Evolutionary conservation across 129 eudicot species (phyloP).

Genomic region (Ambrosia artemisiifolia): DNA sequence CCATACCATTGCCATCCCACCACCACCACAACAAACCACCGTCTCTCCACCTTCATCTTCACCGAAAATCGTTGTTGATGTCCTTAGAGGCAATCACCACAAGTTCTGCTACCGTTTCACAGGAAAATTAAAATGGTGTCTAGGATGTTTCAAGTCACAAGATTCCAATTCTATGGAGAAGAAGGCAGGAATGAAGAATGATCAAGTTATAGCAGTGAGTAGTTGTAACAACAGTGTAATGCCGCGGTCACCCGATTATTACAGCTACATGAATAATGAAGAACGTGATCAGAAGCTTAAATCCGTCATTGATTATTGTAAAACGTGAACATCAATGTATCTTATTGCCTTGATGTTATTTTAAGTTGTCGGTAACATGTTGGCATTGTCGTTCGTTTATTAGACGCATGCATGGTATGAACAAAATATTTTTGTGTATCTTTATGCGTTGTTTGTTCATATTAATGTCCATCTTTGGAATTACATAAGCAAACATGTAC

Average conservation of each 20-base stretch:
- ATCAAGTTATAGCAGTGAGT: background rate
- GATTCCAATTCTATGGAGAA: background rate
- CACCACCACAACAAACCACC: conserved; percentile 11
- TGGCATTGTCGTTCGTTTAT: background rate
- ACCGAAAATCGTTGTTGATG: conserved; percentile 15
- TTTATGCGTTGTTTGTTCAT: too few species aligned
- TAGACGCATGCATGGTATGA: too few species aligned
- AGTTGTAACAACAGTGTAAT: background rate
- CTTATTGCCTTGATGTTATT: background rate
- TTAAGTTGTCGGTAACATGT: background rate
- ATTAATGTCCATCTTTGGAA: too few species aligned
- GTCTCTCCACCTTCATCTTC: background rate
- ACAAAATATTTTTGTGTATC: too few species aligned
- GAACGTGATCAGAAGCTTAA: conserved; percentile 40
- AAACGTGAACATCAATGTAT: background rate
- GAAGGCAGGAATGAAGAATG: conserved; percentile 1
- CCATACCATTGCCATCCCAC: background rate
- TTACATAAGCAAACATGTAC: too few species aligned
- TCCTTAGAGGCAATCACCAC: conserved; percentile 22
- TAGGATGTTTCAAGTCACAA: conserved; percentile 24
- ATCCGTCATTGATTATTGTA: conserved; percentile 38
- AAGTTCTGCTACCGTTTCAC: conserved; percentile 15
- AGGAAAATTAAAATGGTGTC: conserved; percentile 5
- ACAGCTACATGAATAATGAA: conserved; percentile 35
- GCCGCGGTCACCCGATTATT: conserved; percentile 26